These are phyloP conservation scores for Alternaria atra DNA, from an alignment of 2,329 filamentous ascomycete species.

Conservation along the genomic window DNA sequence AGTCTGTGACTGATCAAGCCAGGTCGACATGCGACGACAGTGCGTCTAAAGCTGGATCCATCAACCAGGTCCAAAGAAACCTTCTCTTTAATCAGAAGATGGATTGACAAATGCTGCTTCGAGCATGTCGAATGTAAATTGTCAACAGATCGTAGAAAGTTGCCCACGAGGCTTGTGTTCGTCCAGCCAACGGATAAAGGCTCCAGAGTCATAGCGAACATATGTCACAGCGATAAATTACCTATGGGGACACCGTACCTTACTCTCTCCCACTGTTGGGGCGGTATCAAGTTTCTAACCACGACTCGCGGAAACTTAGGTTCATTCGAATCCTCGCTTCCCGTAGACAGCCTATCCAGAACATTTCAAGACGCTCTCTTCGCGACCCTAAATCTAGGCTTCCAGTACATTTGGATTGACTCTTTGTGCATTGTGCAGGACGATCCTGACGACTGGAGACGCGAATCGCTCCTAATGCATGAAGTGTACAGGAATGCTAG, in stretches of 20 bases:
- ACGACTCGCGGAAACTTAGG: not conserved
- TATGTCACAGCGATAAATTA: not conserved
- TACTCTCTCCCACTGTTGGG: not conserved
- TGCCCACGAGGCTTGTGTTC: not conserved
- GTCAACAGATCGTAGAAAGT: not conserved
- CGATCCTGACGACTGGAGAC: not conserved
- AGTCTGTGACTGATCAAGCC: not conserved
- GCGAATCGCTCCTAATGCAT: not conserved
- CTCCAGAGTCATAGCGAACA: not conserved
- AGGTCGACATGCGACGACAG: not conserved
- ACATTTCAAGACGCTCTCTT: slow-evolving; percentile 1
- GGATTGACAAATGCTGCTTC: not conserved
- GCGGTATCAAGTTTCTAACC: not conserved
- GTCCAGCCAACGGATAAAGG: not conserved
- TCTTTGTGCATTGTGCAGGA: not conserved
- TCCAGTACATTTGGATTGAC: not conserved
- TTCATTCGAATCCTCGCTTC: not conserved
- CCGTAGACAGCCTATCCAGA: not conserved
- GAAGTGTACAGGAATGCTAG: rapidly evolving
- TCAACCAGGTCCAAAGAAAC: not conserved
- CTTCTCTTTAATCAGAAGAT: not conserved
- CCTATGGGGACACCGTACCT: not conserved
- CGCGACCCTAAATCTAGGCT: not conserved
- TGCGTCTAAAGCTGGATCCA: not conserved
- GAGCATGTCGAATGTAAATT: not conserved